These are phyloP conservation scores for Kluyveromyces dobzhanskii DNA, from an alignment of 805 yeast species.

Conservation along the genomic window DNA sequence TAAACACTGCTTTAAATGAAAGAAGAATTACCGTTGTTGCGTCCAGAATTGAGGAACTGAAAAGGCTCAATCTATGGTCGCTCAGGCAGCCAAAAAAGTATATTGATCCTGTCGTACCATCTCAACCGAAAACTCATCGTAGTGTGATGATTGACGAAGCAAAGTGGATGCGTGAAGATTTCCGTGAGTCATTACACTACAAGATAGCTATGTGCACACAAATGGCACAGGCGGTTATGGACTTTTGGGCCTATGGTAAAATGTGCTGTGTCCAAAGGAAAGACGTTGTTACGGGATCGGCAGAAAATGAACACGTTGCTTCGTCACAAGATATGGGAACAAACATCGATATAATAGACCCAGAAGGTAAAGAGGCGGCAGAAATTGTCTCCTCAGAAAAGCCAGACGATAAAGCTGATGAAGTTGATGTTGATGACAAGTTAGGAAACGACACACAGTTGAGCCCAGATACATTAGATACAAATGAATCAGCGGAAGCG, in stretches of 20 bases:
- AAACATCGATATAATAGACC: background rate
- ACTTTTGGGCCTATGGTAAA: slow-evolving; percentile 73
- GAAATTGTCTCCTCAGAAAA: background rate
- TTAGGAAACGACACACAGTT: background rate
- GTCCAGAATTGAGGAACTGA: slow-evolving; percentile 85
- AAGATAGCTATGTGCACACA: slow-evolving; percentile 62
- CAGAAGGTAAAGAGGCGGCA: background rate
- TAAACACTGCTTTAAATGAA: slow-evolving; percentile 76
- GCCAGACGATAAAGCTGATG: background rate
- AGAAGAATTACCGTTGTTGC: slow-evolving; percentile 86
- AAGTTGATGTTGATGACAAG: background rate
- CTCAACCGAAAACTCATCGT: slow-evolving; percentile 51
- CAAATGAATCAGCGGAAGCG: background rate
- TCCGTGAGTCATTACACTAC: slow-evolving; percentile 58
- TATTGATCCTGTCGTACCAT: slow-evolving; percentile 46
- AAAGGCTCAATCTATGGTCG: slow-evolving; percentile 84
- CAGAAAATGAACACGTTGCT: slow-evolving; percentile 13
- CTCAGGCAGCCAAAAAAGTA: slow-evolving; percentile 72
- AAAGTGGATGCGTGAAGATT: slow-evolving; percentile 76
- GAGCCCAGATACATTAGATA: slow-evolving; percentile 5
- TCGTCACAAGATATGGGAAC: slow-evolving; percentile 3
- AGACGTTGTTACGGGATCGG: slow-evolving; percentile 23
- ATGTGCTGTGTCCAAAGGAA: slow-evolving; percentile 52
- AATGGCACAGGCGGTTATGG: slow-evolving; percentile 64
- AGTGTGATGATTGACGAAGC: slow-evolving; percentile 67